Evolutionary conservation across 83 land plant species (phyloP).

Genomic region (Diphasiastrum complanatum): DNA sequence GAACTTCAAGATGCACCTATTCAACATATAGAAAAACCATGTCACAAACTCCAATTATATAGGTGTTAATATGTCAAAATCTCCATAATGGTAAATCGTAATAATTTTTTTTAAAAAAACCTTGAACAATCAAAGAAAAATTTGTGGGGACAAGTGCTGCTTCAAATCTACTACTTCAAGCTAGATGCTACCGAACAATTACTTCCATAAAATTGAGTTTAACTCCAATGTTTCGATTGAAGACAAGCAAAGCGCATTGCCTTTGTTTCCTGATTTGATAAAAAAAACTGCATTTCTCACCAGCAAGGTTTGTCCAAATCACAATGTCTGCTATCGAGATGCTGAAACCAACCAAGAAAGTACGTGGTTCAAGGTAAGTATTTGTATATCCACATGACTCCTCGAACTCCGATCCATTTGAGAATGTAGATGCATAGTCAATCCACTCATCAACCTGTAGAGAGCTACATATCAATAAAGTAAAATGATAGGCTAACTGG

Average conservation of each 20-base stretch:
- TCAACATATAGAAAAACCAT: too few species aligned
- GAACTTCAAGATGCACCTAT: too few species aligned
- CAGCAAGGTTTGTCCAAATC: constrained; percentile 65
- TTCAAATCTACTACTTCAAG: too few species aligned
- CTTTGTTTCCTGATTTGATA: too few species aligned
- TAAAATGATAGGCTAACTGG: background rate
- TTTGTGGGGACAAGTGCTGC: too few species aligned
- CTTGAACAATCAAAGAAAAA: too few species aligned
- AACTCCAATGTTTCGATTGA: background rate
- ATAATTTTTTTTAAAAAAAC: too few species aligned
- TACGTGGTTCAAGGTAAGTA: constrained; percentile 36
- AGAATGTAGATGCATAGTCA: constrained; percentile 49
- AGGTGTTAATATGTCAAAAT: too few species aligned
- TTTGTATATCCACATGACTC: constrained; percentile 49
- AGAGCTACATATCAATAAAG: constrained; percentile 4
- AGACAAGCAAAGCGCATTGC: constrained; percentile 10
- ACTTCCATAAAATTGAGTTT: too few species aligned
- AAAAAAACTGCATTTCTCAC: constrained; percentile 21
- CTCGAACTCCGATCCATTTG: constrained; percentile 71
- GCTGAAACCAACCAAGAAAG: constrained; percentile 56
- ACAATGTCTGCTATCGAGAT: constrained; percentile 60
- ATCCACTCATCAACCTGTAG: constrained; percentile 72
- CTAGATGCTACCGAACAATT: too few species aligned
- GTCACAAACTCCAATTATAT: too few species aligned
- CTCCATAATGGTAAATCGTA: too few species aligned